Evolutionary conservation across 495 filamentous ascomycete genomes (phyloP).

Genomic region (Rhypophila decipiens): DNA sequence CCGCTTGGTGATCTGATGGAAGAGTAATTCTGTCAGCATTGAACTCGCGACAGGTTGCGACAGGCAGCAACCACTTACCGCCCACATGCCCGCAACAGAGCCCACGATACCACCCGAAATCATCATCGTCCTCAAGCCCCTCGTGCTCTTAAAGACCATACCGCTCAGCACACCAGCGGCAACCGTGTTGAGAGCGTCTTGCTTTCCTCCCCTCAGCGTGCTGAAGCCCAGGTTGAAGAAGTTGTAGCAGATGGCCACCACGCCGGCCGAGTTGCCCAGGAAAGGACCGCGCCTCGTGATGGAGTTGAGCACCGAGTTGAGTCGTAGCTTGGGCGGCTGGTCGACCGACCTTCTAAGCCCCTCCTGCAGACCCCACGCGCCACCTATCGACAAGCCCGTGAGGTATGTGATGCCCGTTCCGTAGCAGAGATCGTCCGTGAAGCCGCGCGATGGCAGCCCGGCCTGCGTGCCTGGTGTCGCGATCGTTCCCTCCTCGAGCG

Average conservation of each 20-base stretch:
- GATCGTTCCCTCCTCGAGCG: conserved; percentile 84
- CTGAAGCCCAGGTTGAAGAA: conserved; percentile 89
- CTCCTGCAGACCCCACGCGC: conserved; percentile 85
- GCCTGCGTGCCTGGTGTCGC: conserved; percentile 82
- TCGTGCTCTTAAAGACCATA: conserved; percentile 92
- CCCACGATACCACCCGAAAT: conserved; percentile 87
- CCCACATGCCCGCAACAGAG: conserved; percentile 76
- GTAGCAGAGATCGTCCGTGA: conserved; percentile 97
- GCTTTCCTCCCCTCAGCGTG: conserved; percentile 78
- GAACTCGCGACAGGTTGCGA: not conserved
- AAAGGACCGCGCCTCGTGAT: conserved; percentile 93
- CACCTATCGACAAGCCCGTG: conserved; percentile 75
- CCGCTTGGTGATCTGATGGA: conserved; percentile 20
- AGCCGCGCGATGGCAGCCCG: conserved; percentile 86
- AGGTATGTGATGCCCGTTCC: conserved; percentile 93
- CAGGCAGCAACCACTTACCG: conserved; percentile 52
- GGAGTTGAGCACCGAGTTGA: conserved; percentile 91
- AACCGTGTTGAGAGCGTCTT: conserved; percentile 85
- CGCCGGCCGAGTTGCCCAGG: conserved; percentile 89
- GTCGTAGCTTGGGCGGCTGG: conserved; percentile 79
- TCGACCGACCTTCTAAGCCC: conserved; percentile 66
- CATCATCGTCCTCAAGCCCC: conserved; percentile 82
- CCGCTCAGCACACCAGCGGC: conserved; percentile 78
- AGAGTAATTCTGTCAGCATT: not conserved
- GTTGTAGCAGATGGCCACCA: conserved; percentile 93